Evolutionary conservation across 257 asterid species (phyloP).

Genomic region (Thymus mandschuricus): DNA sequence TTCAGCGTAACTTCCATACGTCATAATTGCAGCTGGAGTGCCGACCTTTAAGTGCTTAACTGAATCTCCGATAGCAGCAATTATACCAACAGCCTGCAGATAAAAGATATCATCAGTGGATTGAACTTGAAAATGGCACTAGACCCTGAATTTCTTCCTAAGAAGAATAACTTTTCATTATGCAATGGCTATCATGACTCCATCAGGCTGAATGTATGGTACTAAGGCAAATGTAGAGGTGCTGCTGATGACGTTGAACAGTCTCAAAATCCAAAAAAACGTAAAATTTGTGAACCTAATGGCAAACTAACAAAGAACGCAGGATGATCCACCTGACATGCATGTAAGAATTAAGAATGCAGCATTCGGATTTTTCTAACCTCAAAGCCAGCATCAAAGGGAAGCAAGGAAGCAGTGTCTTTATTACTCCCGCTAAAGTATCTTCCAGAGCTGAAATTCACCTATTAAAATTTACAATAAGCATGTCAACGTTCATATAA

Average conservation of each 20-base stretch:
- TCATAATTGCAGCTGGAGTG: constrained; percentile 94
- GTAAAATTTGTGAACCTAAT: background rate
- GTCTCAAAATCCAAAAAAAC: constrained; percentile 20
- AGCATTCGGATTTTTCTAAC: constrained; percentile 37
- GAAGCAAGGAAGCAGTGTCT: constrained; percentile 70
- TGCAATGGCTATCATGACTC: constrained; percentile 12
- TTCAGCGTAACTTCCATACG: constrained; percentile 90
- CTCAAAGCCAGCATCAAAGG: constrained; percentile 98
- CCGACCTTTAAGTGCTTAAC: constrained; percentile 84
- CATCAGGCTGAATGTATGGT: background rate
- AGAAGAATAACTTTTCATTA: background rate
- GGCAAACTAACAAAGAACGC: constrained; percentile 14
- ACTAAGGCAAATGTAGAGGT: constrained; percentile 14
- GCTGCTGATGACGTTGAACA: constrained; percentile 17
- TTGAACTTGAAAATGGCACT: constrained; percentile 2
- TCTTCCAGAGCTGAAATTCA: constrained; percentile 93
- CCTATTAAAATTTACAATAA: constrained; percentile 56
- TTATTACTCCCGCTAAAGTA: constrained; percentile 71
- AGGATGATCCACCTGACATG: constrained; percentile 11
- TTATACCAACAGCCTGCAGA: constrained; percentile 89
- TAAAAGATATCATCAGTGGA: constrained; percentile 18
- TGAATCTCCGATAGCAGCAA: constrained; percentile 91
- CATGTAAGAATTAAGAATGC: constrained; percentile 3
- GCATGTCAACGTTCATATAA: constrained; percentile 21
- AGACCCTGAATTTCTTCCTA: background rate